These are phyloP conservation scores for Penicillium pancosmium DNA, from an alignment of 495 filamentous ascomycete species.

Conservation along the genomic window DNA sequence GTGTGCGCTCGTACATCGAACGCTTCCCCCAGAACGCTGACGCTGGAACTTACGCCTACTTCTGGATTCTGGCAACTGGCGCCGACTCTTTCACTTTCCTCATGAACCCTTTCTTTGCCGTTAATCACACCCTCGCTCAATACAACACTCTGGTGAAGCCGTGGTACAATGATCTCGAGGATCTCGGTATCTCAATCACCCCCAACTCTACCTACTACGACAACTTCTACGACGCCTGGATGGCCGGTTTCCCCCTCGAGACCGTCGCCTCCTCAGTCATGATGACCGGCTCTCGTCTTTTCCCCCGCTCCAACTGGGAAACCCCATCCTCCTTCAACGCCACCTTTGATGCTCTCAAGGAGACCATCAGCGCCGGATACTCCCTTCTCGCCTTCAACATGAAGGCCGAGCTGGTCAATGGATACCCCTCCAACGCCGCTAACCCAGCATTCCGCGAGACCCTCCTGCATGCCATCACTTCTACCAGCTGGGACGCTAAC, in stretches of 20 bases:
- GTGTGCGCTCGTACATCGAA: slow-evolving; percentile 48
- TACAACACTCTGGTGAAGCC: slow-evolving; percentile 48
- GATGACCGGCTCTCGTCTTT: slow-evolving; percentile 51
- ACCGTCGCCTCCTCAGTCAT: slow-evolving; percentile 41
- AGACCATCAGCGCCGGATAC: slow-evolving; percentile 46
- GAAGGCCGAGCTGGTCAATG: slow-evolving; percentile 35
- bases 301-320: slow-evolving; percentile 52
- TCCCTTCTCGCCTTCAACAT: slow-evolving; percentile 54
- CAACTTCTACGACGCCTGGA: slow-evolving; percentile 51
- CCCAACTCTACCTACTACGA: slow-evolving; percentile 54
- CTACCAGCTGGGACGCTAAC: slow-evolving; percentile 26
- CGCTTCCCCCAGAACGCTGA: slow-evolving; percentile 50
- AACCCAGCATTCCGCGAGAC: slow-evolving; percentile 59
- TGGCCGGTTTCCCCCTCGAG: slow-evolving; percentile 50
- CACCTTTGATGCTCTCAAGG: slow-evolving; percentile 48
- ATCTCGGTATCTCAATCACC: slow-evolving; percentile 37
- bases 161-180: slow-evolving; percentile 43
- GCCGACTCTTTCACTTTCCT: slow-evolving; percentile 19
- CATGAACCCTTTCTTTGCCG: slow-evolving; percentile 49
- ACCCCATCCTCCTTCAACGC: slow-evolving; percentile 37
- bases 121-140: slow-evolving; percentile 51
- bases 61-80: slow-evolving; percentile 30
- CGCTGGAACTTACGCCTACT: slow-evolving; percentile 59
- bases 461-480: slow-evolving; percentile 56
- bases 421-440: slow-evolving; percentile 42